Evolutionary conservation across 176 grass and related monocot genomes (phyloP).

Genomic region (Bromus sterilis): DNA sequence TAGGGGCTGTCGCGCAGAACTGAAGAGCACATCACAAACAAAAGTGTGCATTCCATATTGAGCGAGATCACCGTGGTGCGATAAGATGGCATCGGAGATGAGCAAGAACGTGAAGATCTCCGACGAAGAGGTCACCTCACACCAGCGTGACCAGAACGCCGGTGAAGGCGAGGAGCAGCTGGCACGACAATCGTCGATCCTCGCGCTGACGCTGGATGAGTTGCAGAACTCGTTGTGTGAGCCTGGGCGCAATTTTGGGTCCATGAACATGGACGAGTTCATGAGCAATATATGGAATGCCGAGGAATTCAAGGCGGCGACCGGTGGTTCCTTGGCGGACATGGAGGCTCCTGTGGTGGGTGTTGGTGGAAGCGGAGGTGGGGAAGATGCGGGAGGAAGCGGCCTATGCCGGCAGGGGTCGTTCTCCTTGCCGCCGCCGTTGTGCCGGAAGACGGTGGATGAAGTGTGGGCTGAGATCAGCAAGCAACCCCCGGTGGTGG

Average conservation of each 20-base stretch:
- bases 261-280: no score
- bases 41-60: not conserved
- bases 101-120: slow-evolving; percentile 22
- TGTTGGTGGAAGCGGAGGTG: not conserved
- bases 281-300: no score
- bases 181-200: no score
- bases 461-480: slow-evolving; percentile 83
- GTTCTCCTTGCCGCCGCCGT: slow-evolving; percentile 41
- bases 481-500: not conserved
- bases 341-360: not conserved
- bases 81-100: slow-evolving; percentile 25
- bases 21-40: not conserved
- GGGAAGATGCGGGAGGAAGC: not conserved
- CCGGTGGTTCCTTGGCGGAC: no score
- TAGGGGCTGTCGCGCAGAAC: not conserved
- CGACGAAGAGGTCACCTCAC: slow-evolving; percentile 73
- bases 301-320: no score
- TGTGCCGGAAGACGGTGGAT: slow-evolving; percentile 83
- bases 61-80: not conserved
- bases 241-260: no score
- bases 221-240: no score
- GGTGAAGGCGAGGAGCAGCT: not conserved
- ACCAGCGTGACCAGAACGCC: slow-evolving; percentile 40
- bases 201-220: slow-evolving; percentile 65
- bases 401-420: slow-evolving; percentile 55